Evolutionary conservation across 345 rosid species (phyloP), one percentile per base, ranked within the genome.

Genomic region (Eucalyptus pauciflora): DNA sequence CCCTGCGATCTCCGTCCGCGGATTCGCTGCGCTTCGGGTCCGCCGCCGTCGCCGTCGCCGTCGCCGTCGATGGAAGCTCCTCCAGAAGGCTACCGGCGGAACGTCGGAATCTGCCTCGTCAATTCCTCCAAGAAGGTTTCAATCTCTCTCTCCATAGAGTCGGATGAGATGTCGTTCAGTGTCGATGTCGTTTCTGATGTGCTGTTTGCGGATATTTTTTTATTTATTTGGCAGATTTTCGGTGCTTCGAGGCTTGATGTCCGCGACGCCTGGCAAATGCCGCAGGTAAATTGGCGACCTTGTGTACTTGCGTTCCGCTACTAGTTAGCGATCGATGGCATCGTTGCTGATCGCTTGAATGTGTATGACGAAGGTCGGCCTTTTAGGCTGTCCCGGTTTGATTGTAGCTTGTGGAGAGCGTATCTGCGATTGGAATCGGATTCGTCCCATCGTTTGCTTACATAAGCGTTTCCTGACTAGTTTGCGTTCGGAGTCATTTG

Each of bases 231-330:
- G 87, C 90, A 97, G 99, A 94, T 97, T 88, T 97, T 97, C 88
- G 92, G 94, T 88, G 99, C 99, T 27, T 95, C 98, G 87, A 96
- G 99, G 90, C 94, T 97, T 86, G 99, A 97, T 89, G 89, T 96
- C 71, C 98, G 97, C 13, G 90, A 92, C 92, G 94, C 99, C 86
- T 97, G 99, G 99, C 99, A 97, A 92, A 97, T 97, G 99, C 99
- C 99, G n/a, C 99, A 97, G 97, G 99, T 96, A 31, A 87, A 22
- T 31, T 67, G 46, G 37, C 14, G 45, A 25, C 58, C 22, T 17
- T 45, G 29, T 48, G 81, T 50, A 22, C 14, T 31, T 45, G n/a
- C 67, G 29, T 50, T 86, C 4, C n/a, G 87, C 62, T 49, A 18
- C 62, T 52, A 9, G 58, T 86, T 86, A 33, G 58, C 62, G 54